Conservation (phyloP, 768 basidiomycete species). For the Strobilomyces dryophilus region DNA sequence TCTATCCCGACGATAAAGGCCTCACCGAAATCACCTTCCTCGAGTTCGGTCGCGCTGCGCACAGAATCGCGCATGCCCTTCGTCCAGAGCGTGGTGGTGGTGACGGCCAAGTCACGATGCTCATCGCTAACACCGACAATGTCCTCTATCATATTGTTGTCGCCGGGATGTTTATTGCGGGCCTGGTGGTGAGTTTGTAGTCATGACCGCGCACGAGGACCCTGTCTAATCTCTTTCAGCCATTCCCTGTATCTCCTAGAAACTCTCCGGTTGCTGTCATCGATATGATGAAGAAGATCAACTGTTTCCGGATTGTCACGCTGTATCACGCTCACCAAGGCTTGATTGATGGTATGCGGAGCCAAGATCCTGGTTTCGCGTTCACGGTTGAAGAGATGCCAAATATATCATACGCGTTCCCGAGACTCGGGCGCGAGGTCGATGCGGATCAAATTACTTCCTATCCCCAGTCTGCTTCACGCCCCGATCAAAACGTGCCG, state of each 20-base stretch:
- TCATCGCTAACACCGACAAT: neutral
- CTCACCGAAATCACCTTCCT: neutral
- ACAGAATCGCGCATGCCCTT: neutral
- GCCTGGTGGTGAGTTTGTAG: neutral
- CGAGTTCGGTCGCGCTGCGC: constrained; percentile 2
- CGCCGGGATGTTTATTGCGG: neutral
- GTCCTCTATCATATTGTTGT: neutral
- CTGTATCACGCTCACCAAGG: constrained; percentile 4
- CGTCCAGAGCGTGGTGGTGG: neutral
- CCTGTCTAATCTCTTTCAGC: constrained; percentile 1
- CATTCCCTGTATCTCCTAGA: constrained; percentile 20
- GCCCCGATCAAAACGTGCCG: constrained; percentile 5
- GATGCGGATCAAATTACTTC: constrained; percentile 8
- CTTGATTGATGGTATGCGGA: constrained; percentile 9
- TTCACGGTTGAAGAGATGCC: constrained; percentile 13
- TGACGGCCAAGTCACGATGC: neutral
- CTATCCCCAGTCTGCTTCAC: constrained; percentile 3
- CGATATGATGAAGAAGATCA: constrained; percentile 16
- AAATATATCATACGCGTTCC: constrained; percentile 29
- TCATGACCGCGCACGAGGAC: neutral
- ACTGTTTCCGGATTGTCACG: constrained; percentile 18
- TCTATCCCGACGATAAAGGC: neutral
- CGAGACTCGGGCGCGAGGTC: constrained; percentile 28
- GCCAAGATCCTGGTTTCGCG: neutral
- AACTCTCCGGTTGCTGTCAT: constrained; percentile 18